These are phyloP conservation scores for Crassisporium funariophilum DNA, from an alignment of 768 basidiomycete genomes.

Conservation along the genomic window DNA sequence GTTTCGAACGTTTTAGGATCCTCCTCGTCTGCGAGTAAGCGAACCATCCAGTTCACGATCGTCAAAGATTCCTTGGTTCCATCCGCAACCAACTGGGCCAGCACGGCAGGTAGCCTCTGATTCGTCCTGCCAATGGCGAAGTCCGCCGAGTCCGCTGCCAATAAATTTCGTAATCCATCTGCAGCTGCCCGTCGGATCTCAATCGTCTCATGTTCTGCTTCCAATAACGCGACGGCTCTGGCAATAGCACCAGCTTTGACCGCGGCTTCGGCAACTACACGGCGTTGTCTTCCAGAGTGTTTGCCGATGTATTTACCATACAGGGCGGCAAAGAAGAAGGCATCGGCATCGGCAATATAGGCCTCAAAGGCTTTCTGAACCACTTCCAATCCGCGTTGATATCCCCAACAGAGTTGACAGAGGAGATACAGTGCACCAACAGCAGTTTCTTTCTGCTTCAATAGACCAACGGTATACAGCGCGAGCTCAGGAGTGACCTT, in stretches of 20 bases:
- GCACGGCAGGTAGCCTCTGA: conserved; percentile 7
- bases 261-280: conserved; percentile 17
- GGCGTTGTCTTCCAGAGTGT: conserved; percentile 1
- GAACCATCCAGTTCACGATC: conserved; percentile 13
- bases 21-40: conserved; percentile 9
- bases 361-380: conserved; percentile 13
- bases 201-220: conserved; percentile 4
- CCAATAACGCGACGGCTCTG: conserved; percentile 9
- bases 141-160: conserved; percentile 16
- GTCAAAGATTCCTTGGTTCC: conserved; percentile 11
- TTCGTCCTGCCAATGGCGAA: conserved; percentile 9
- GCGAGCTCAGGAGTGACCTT: conserved; percentile 16
- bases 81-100: conserved; percentile 14
- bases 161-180: conserved; percentile 14
- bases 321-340: conserved; percentile 16
- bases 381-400: conserved; percentile 17
- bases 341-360: conserved; percentile 12
- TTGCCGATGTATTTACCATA: conserved; percentile 6
- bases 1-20: background rate
- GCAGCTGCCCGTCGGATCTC: conserved; percentile 15
- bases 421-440: conserved; percentile 17
- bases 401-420: conserved; percentile 16
- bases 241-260: conserved; percentile 19
- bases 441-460: conserved; percentile 7
- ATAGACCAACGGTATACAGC: conserved; percentile 6